A percentile compares a stretch with the other conserved stretches of the same genome.
Evolutionary conservation across 108 stramenopile species (phyloP).

Genomic region (Epithemia pelagica): DNA sequence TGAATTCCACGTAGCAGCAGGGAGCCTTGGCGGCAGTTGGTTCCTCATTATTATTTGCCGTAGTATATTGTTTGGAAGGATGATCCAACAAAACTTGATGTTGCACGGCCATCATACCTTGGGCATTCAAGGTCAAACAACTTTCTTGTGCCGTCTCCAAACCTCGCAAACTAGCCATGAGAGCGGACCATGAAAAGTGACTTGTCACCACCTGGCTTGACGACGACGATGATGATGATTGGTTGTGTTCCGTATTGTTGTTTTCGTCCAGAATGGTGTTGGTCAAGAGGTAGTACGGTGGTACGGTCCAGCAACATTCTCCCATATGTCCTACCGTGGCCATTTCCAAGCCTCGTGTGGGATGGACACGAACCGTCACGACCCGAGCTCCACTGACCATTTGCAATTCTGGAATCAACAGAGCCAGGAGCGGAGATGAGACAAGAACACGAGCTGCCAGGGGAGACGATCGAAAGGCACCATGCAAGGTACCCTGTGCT

Average conservation of each 20-base stretch:
- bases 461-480: slow-evolving; percentile 50
- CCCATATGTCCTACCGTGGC: slow-evolving; percentile 40
- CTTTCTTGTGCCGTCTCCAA: slow-evolving; percentile 60
- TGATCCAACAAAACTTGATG: slow-evolving; percentile 74
- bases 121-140: slow-evolving; percentile 54
- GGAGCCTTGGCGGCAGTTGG: too few species aligned
- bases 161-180: slow-evolving; percentile 50
- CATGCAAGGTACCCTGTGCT: slow-evolving; percentile 13
- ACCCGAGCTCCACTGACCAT: slow-evolving; percentile 39
- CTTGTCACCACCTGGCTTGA: not conserved
- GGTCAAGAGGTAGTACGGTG: not conserved
- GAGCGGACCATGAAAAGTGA: slow-evolving; percentile 4
- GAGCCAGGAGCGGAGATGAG: slow-evolving; percentile 32
- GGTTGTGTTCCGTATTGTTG: not conserved
- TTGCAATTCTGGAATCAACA: slow-evolving; percentile 42
- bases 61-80: too few species aligned
- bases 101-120: slow-evolving; percentile 74
- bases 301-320: slow-evolving; percentile 33
- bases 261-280: not conserved
- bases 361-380: slow-evolving; percentile 25
- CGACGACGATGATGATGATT: slow-evolving; percentile 7
- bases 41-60: too few species aligned
- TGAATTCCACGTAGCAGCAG: not conserved
- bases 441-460: slow-evolving; percentile 47
- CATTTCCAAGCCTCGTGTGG: slow-evolving; percentile 38